phyloP scores from a whole-genome alignment of 2,329 filamentous ascomycete species.

The Pleoardoris graminearum region DNA sequence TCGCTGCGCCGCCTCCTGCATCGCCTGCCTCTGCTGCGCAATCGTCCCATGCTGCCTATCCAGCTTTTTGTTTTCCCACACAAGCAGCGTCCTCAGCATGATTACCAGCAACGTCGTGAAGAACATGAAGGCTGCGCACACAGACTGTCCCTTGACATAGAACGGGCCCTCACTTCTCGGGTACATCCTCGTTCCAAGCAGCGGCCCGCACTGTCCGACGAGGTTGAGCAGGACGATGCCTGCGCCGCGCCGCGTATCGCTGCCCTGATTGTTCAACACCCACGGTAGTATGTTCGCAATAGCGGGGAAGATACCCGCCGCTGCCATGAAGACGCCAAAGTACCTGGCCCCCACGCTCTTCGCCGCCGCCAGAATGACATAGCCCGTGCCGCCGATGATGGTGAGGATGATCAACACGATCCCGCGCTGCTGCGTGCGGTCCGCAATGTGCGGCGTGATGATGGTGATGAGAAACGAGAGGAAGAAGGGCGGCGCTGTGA shows the following conservation, averaged over 20 bases:
- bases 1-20: conserved; percentile 20
- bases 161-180: conserved; percentile 36
- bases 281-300: conserved; percentile 73
- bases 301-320: conserved; percentile 66
- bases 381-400: conserved; percentile 62
- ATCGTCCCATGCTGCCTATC: conserved; percentile 39
- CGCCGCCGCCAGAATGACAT: conserved; percentile 65
- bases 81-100: conserved; percentile 34
- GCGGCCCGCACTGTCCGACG: conserved; percentile 58
- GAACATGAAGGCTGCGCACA: conserved; percentile 46
- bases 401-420: conserved; percentile 62
- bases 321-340: conserved; percentile 58
- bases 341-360: conserved; percentile 56
- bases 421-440: conserved; percentile 66
- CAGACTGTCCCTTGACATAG: conserved; percentile 41
- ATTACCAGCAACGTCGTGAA: conserved; percentile 39
- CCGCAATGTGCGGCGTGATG: conserved; percentile 64
- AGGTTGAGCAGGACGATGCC: conserved; percentile 69
- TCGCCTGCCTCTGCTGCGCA: conserved; percentile 29
- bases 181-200: conserved; percentile 43
- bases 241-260: conserved; percentile 67
- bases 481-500: conserved; percentile 73
- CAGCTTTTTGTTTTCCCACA: conserved; percentile 44
- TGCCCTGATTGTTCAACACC: conserved; percentile 70
- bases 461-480: conserved; percentile 67